Evolutionary conservation across 176 grass and related monocot species (phyloP), one percentile per base, ranked within the genome.

Genomic region (Paspalum notatum): DNA sequence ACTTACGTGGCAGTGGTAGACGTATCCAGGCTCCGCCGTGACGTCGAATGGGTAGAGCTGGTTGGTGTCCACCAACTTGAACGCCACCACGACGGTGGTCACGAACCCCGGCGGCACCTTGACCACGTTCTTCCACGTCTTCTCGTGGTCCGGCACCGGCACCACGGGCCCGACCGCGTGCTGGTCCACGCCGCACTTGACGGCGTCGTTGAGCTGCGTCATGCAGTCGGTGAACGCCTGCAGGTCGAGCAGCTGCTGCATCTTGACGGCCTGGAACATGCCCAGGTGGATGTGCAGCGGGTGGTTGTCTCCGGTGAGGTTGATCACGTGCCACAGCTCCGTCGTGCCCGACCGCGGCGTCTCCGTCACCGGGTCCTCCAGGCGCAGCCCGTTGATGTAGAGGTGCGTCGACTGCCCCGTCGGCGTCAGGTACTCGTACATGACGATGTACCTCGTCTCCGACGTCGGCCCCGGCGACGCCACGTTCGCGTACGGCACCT

Each of bases 1-100:
- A 8, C 89, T 83, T 87, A 95, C 93, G 62, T 92, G 93, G 77
- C 93, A 95, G 62, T 95, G 89, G 70, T 95, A 95, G 27, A 91
- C 84, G 55, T 95, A 95, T 75, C 89, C 93, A 0, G 93, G 93
- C 68, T 92, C 93, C 6, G 44, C 87, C 10, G 90, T 92, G 11
- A 58, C 63, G 52, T 95, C 87, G 68, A 92, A 95, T 0, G 80
- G 80, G 73, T 76, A 92, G 8, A 15, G 21, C 71, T 57, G 24
- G 47, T 71, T 72, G 82, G 62, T 84, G 71, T 83, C 81, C 38
- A 75, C 81, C 12, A 60, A 87, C 62, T 64, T 89, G 83, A 95
- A 95, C 48, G 57, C 76, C 44, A 86, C 79, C 74, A 90, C 70
- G 26, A 92, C 75, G 50, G 27, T 83, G 10, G 90, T 92, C 21